Percentiles rank a stretch among this genome's conserved stretches.
phyloP scores from a whole-genome alignment of 2,329 filamentous ascomycete species.

The Blumeriella jaapii region DNA sequence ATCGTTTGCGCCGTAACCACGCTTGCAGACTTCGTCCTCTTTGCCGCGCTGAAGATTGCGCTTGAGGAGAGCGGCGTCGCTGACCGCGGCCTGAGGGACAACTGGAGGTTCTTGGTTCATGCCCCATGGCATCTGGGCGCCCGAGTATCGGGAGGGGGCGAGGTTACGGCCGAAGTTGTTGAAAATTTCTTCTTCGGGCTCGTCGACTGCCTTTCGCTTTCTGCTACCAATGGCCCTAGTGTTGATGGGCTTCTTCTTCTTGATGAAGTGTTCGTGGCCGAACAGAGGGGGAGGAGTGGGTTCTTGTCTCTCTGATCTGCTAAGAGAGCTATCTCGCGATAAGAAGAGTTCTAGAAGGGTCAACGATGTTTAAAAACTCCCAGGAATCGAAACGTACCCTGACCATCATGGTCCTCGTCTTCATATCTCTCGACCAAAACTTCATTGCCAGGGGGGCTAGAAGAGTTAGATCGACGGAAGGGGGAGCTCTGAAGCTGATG shows the following conservation, averaged over 20 bases:
- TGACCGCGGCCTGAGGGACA: constrained; percentile 11
- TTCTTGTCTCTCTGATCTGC: too few relatives aligned
- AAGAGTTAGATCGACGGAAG: too few relatives aligned
- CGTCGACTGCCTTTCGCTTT: neutral
- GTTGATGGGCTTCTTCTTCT: neutral
- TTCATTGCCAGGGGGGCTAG: too few relatives aligned
- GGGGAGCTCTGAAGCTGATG: too few relatives aligned
- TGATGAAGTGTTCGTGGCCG: too few relatives aligned
- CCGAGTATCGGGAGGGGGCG: constrained; percentile 15
- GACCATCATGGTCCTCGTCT: too few relatives aligned
- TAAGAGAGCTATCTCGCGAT: too few relatives aligned
- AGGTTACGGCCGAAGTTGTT: constrained; percentile 3
- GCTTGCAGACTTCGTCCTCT: constrained; percentile 13
- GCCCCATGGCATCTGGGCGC: constrained; percentile 13
- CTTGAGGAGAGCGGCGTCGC: constrained; percentile 21
- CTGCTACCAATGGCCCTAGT: neutral
- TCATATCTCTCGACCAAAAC: too few relatives aligned
- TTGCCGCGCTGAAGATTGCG: constrained; percentile 14
- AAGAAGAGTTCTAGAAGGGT: too few relatives aligned
- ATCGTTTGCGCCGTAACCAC: constrained; percentile 24
- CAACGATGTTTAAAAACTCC: too few relatives aligned
- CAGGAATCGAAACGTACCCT: too few relatives aligned
- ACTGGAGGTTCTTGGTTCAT: constrained; percentile 13
- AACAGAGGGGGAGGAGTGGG: too few relatives aligned
- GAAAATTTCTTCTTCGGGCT: neutral